phyloP scores from a whole-genome alignment of 768 basidiomycete genomes.

The Clathrus columnatus region DNA sequence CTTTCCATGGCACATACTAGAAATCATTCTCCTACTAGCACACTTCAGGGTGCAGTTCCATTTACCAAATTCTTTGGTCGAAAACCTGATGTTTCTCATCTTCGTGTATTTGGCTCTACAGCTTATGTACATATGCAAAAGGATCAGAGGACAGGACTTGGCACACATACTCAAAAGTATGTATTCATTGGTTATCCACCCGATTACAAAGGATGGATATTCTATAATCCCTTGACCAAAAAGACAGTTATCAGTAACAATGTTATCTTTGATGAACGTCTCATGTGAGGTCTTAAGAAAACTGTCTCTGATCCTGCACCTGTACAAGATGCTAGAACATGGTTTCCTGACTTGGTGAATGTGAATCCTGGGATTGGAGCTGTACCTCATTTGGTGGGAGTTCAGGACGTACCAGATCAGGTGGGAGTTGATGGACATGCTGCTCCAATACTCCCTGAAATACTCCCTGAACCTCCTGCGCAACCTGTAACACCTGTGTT shows the following conservation, averaged over 20 bases:
- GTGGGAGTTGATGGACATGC: neutral
- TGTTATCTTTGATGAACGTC: slow-evolving; percentile 27
- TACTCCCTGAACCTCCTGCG: too few species aligned
- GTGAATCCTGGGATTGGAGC: neutral
- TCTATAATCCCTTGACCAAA: slow-evolving; percentile 26
- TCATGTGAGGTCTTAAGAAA: slow-evolving; percentile 19
- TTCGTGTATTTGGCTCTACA: slow-evolving; percentile 16
- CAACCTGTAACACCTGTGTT: too few species aligned
- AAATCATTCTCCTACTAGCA: slow-evolving; percentile 12
- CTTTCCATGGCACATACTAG: slow-evolving; percentile 9
- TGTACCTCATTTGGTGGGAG: neutral
- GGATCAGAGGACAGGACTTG: slow-evolving; percentile 12
- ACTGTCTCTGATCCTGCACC: neutral
- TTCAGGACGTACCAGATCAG: neutral
- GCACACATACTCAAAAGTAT: slow-evolving; percentile 25
- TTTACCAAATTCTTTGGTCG: slow-evolving; percentile 11
- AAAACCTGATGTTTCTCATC: slow-evolving; percentile 13
- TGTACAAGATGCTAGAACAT: too few species aligned
- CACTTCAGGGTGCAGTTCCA: slow-evolving; percentile 10
- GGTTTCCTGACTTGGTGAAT: too few species aligned
- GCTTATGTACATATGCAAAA: slow-evolving; percentile 15
- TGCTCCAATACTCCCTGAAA: neutral
- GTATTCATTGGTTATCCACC: slow-evolving; percentile 31
- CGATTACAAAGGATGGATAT: slow-evolving; percentile 26
- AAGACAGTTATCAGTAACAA: slow-evolving; percentile 21